Percentiles rank a stretch among this genome's conserved stretches.
phyloP scores from a whole-genome alignment of 2,329 filamentous ascomycete species.

The Chaetothyriales sp. region DNA sequence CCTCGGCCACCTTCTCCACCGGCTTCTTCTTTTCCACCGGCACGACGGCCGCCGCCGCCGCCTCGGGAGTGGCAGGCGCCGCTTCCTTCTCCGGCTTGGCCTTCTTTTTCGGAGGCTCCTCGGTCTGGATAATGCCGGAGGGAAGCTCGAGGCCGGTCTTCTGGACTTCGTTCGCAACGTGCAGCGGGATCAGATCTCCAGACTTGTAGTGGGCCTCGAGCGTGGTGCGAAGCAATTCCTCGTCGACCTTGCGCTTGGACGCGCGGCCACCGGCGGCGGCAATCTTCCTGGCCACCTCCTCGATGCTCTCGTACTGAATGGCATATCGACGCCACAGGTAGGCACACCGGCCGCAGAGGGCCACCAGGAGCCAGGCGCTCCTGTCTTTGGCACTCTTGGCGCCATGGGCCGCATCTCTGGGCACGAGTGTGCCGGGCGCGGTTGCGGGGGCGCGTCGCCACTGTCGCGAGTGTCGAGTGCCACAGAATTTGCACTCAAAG shows the following conservation, averaged over 20 bases:
- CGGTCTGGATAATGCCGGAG: slow-evolving; percentile 18
- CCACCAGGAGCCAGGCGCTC: slow-evolving; percentile 57
- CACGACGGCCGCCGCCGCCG: too few species aligned
- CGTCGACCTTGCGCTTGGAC: slow-evolving; percentile 80
- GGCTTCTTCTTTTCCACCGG: slow-evolving; percentile 50
- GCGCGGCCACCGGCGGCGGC: slow-evolving; percentile 64
- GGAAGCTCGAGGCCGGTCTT: slow-evolving; percentile 30
- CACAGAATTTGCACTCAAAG: slow-evolving; percentile 92
- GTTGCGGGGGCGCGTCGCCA: slow-evolving; percentile 83
- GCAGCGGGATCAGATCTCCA: slow-evolving; percentile 30
- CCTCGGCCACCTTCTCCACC: slow-evolving; percentile 41
- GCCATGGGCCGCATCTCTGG: slow-evolving; percentile 40
- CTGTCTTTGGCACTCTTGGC: slow-evolving; percentile 63
- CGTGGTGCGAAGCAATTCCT: slow-evolving; percentile 52
- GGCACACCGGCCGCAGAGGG: slow-evolving; percentile 79
- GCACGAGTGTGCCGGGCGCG: slow-evolving; percentile 55
- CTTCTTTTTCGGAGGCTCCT: slow-evolving; percentile 49
- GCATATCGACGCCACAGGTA: slow-evolving; percentile 92
- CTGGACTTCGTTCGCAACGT: slow-evolving; percentile 31
- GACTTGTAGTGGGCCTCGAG: slow-evolving; percentile 31
- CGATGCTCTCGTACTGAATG: slow-evolving; percentile 87
- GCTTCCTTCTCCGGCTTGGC: slow-evolving; percentile 40
- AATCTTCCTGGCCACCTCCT: slow-evolving; percentile 81
- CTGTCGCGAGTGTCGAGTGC: slow-evolving; percentile 63
- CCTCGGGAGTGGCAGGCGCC: slow-evolving; percentile 29